phyloP scores from a whole-genome alignment of 345 rosid species.

The Eutrema yunnanense region DNA sequence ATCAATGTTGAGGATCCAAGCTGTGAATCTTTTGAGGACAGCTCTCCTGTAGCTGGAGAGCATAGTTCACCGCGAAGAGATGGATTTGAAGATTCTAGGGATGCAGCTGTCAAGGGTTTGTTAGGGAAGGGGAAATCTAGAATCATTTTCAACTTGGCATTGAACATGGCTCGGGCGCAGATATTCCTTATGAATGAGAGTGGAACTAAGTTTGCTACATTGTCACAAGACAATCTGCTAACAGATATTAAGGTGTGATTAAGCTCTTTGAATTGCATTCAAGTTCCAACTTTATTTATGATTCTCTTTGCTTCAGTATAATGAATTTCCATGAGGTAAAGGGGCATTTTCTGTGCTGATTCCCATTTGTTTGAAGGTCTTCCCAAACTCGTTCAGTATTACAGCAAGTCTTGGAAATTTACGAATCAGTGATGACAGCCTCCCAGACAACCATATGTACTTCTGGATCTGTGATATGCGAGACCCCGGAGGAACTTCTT shows the following conservation, averaged over 20 bases:
- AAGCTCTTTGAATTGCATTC: conserved; percentile 15
- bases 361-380: conserved; percentile 49
- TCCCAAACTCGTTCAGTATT: conserved; percentile 92
- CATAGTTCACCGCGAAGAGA: conserved; percentile 38
- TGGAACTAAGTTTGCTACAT: conserved; percentile 78
- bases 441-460: conserved; percentile 71
- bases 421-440: conserved; percentile 94
- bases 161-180: conserved; percentile 90
- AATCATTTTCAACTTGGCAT: conserved; percentile 63
- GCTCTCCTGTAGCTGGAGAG: conserved; percentile 46
- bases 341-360: conserved; percentile 5
- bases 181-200: conserved; percentile 89
- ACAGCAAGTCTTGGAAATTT: conserved; percentile 88
- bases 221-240: conserved; percentile 83
- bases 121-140: conserved; percentile 94
- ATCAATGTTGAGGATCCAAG: conserved; percentile 56
- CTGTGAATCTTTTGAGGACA: conserved; percentile 49
- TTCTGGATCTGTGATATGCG: conserved; percentile 99
- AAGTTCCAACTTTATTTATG: not conserved
- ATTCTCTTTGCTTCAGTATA: not conserved
- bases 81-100: conserved; percentile 43
- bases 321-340: not conserved
- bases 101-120: conserved; percentile 73
- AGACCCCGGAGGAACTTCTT: conserved; percentile 93
- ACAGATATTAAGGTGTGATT: conserved; percentile 76